phyloP scores from a whole-genome alignment of 2,329 filamentous ascomycete species.

The Cytospora schulzeri region DNA sequence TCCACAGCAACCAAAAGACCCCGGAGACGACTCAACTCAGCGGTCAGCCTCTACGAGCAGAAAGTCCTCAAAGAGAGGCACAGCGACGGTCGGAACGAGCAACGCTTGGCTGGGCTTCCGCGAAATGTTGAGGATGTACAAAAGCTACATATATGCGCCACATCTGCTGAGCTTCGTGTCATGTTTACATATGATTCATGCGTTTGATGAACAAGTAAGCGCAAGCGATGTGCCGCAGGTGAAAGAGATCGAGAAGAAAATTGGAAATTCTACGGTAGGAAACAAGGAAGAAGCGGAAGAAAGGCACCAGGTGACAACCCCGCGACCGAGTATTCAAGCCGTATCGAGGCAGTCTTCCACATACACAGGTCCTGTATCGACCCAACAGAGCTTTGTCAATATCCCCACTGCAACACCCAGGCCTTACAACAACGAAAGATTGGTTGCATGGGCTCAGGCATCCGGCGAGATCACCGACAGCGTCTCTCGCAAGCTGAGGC shows the following conservation, averaged over 20 bases:
- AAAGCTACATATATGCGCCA: slow-evolving; percentile 29
- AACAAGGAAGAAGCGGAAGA: neutral
- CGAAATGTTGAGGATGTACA: slow-evolving; percentile 30
- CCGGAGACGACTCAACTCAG: neutral
- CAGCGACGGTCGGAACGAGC: slow-evolving; percentile 8
- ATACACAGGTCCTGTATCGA: slow-evolving; percentile 2
- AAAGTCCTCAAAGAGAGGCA: slow-evolving; percentile 11
- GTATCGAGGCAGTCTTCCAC: slow-evolving; percentile 12
- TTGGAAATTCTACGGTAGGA: slow-evolving; percentile 14
- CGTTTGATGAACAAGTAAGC: slow-evolving; percentile 32
- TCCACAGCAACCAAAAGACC: slow-evolving; percentile 16
- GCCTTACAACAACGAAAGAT: slow-evolving; percentile 19
- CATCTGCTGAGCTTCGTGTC: slow-evolving; percentile 32
- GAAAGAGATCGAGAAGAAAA: slow-evolving; percentile 29
- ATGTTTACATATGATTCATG: slow-evolving; percentile 31
- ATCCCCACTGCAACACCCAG: slow-evolving; percentile 1
- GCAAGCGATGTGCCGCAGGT: slow-evolving; percentile 24
- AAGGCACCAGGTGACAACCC: neutral
- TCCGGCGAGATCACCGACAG: slow-evolving; percentile 32
- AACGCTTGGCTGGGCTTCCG: slow-evolving; percentile 29
- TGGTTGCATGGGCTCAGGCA: slow-evolving; percentile 30
- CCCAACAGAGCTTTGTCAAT: slow-evolving; percentile 14
- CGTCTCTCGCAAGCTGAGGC: slow-evolving; percentile 32
- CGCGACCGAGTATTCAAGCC: neutral
- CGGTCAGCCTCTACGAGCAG: slow-evolving; percentile 13